Evolutionary conservation across 257 asterid genomes (phyloP).

Genomic region (Leptodermis oblonga): DNA sequence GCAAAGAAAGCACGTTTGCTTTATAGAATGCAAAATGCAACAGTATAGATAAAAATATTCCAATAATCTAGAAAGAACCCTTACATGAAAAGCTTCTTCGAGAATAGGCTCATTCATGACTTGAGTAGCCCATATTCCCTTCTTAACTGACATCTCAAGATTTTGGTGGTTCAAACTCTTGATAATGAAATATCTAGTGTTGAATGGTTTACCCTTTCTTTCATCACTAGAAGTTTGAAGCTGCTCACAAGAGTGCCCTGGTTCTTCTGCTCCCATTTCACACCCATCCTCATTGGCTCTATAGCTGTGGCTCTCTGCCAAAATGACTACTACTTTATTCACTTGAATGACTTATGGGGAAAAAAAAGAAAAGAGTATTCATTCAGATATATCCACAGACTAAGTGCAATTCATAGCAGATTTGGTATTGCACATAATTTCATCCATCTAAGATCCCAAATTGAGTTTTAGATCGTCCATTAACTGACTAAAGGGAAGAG

Average conservation of each 20-base stretch:
- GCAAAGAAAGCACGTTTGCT: slow-evolving; percentile 33
- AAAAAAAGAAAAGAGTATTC: neutral
- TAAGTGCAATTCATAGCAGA: neutral
- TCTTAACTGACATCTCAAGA: slow-evolving; percentile 65
- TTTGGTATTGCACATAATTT: neutral
- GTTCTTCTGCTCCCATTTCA: slow-evolving; percentile 51
- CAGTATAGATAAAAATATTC: neutral
- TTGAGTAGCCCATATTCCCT: slow-evolving; percentile 98
- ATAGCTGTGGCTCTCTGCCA: slow-evolving; percentile 47
- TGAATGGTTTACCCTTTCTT: slow-evolving; percentile 40
- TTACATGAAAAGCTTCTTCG: slow-evolving; percentile 93
- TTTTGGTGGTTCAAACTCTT: slow-evolving; percentile 94
- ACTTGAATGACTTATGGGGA: slow-evolving; percentile 21
- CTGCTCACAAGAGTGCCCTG: slow-evolving; percentile 37
- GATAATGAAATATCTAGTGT: slow-evolving; percentile 79
- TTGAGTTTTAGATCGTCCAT: neutral
- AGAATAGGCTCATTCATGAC: slow-evolving; percentile 95
- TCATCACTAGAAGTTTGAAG: slow-evolving; percentile 46
- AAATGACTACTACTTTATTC: slow-evolving; percentile 20
- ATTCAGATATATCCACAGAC: neutral
- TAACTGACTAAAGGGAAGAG: neutral
- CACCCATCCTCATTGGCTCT: slow-evolving; percentile 44
- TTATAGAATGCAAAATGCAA: slow-evolving; percentile 5
- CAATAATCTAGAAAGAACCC: slow-evolving; percentile 33
- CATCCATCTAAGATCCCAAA: neutral